Conservation (phyloP, 805 yeast genomes). For the Metschnikowia lochheadii region DNA sequence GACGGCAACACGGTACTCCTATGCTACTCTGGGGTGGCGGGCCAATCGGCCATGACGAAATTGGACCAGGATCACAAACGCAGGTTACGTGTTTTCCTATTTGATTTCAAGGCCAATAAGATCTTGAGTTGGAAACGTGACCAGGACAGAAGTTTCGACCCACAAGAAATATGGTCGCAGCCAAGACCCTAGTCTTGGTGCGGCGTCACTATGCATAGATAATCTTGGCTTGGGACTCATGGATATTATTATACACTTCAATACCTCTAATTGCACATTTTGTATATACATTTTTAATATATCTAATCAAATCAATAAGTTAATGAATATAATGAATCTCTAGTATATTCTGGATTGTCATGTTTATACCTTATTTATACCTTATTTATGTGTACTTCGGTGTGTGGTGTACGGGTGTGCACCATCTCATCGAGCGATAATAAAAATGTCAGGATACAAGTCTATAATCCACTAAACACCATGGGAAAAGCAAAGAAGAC, state of each 20-base stretch:
- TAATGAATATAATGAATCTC: no score
- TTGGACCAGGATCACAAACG: constrained; percentile 26
- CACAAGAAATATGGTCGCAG: constrained; percentile 16
- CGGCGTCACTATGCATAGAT: not conserved
- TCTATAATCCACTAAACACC: not conserved
- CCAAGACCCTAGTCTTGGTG: not conserved
- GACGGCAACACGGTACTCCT: constrained; percentile 27
- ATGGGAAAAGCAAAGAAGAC: constrained; percentile 99
- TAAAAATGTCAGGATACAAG: not conserved
- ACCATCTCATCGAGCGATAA: not conserved
- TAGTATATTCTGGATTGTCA: no score
- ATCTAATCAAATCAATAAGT: no score
- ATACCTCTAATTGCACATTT: not conserved
- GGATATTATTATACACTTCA: not conserved
- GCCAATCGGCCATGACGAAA: constrained; percentile 31
- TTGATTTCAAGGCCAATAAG: constrained; percentile 22
- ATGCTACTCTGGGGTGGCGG: constrained; percentile 38
- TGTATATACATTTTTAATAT: no score
- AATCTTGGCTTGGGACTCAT: not conserved
- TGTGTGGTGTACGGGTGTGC: constrained; percentile 16
- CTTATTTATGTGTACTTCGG: no score
- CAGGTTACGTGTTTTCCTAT: constrained; percentile 32
- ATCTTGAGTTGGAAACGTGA: constrained; percentile 40
- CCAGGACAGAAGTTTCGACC: constrained; percentile 11
- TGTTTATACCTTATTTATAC: no score